Percentiles rank a stretch among this genome's conserved stretches.
phyloP scores from a whole-genome alignment of 1,284 basidiomycete species.

The Fomitopsis schrenkii region DNA sequence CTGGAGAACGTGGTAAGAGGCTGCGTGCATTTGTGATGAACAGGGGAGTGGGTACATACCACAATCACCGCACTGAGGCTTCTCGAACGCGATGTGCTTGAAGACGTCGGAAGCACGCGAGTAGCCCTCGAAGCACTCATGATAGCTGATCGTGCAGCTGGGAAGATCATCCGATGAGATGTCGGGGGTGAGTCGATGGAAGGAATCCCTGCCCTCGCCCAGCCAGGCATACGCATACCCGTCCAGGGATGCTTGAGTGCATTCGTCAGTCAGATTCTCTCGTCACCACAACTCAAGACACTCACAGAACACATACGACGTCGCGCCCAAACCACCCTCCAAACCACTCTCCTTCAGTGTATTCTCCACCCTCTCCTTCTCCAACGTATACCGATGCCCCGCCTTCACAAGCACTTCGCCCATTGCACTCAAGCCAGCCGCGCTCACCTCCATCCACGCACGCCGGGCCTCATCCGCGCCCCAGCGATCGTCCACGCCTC shows the following conservation, averaged over 20 bases:
- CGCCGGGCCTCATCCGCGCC: constrained; percentile 19
- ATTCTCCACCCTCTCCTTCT: constrained; percentile 14
- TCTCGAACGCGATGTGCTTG: constrained; percentile 41
- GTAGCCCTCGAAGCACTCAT: constrained; percentile 20
- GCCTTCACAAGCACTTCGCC: constrained; percentile 13
- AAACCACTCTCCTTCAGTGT: constrained; percentile 16
- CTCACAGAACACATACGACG: constrained; percentile 24
- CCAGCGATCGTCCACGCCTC: constrained; percentile 28
- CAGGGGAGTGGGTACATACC: constrained; percentile 27
- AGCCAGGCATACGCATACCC: constrained; percentile 25
- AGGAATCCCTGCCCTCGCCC: constrained; percentile 10
- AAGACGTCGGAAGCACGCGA: constrained; percentile 32
- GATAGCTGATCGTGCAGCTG: constrained; percentile 17
- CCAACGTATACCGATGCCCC: constrained; percentile 15
- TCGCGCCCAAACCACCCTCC: constrained; percentile 13
- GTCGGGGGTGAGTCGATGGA: constrained; percentile 13
- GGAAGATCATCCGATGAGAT: constrained; percentile 4
- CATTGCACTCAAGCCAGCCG: constrained; percentile 9
- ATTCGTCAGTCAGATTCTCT: not conserved
- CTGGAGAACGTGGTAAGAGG: constrained; percentile 18
- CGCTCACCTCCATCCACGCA: constrained; percentile 35
- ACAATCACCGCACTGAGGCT: constrained; percentile 44
- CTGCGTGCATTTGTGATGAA: not conserved
- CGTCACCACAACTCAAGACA: not conserved
- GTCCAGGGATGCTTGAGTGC: constrained; percentile 22